Evolutionary conservation across 345 rosid species (phyloP).

Genomic region (Hevea brasiliensis): DNA sequence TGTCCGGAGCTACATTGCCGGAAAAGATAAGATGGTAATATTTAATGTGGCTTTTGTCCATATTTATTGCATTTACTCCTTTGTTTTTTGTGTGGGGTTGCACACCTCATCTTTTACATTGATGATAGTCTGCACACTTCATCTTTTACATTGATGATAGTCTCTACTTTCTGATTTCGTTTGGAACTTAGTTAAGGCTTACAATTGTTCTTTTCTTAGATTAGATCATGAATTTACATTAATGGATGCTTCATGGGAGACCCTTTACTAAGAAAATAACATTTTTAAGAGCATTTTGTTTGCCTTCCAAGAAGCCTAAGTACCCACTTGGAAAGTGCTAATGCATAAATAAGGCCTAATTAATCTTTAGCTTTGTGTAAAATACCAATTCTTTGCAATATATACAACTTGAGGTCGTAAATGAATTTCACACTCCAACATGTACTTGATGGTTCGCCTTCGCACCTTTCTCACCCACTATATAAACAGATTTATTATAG

Average conservation of each 20-base stretch:
- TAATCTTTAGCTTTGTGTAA: too few species aligned
- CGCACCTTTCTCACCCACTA: not conserved
- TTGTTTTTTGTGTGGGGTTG: not conserved
- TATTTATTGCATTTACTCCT: not conserved
- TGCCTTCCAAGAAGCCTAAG: too few species aligned
- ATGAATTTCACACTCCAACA: too few species aligned
- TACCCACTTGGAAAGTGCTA: too few species aligned
- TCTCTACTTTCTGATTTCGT: not conserved
- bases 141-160: not conserved
- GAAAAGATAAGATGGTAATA: constrained; percentile 50
- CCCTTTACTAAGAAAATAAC: not conserved
- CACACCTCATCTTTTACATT: not conserved
- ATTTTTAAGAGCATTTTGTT: too few species aligned
- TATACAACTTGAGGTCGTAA: too few species aligned
- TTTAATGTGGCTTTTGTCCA: not conserved
- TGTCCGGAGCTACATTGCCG: constrained; percentile 43
- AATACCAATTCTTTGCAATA: too few species aligned
- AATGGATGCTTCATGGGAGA: not conserved
- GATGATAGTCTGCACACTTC: not conserved
- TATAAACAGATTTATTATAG: not conserved
- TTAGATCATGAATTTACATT: not conserved
- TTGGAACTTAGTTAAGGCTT: too few species aligned
- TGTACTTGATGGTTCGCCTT: not conserved
- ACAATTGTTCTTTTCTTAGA: too few species aligned
- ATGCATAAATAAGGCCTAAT: too few species aligned